Evolutionary conservation across 441 rosid species (phyloP).

Genomic region (Euphorbia schlechtendalii): DNA sequence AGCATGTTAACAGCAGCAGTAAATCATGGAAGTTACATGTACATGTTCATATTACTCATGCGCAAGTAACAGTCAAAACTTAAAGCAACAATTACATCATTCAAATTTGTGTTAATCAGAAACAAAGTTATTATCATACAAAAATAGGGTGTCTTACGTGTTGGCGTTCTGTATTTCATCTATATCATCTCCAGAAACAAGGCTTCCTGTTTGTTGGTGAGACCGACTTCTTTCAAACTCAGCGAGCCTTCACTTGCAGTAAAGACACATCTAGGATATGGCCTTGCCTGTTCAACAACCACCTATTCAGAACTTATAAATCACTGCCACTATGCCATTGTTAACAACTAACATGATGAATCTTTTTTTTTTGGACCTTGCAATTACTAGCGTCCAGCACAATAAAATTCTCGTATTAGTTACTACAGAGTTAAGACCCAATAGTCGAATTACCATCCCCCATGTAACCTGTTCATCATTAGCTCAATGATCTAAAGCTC

Average conservation of each 20-base stretch:
- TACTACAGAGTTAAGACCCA: not conserved
- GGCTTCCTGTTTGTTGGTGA: constrained; percentile 69
- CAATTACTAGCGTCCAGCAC: not conserved
- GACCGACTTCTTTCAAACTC: constrained; percentile 59
- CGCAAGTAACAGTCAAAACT: not conserved
- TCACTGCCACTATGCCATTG: not conserved
- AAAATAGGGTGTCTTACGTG: not conserved
- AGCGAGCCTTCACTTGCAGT: constrained; percentile 35
- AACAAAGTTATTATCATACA: not conserved
- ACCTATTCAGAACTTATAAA: constrained; percentile 6
- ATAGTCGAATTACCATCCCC: not conserved
- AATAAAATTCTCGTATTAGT: not conserved
- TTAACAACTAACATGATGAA: not conserved
- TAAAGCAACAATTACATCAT: not conserved
- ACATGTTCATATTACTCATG: not conserved
- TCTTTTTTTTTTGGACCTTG: not conserved
- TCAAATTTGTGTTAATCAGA: not conserved
- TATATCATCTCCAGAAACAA: constrained; percentile 66
- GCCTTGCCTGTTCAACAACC: constrained; percentile 51
- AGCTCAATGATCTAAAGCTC: too few relatives aligned
- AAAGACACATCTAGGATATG: constrained; percentile 66
- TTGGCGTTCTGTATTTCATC: constrained; percentile 10
- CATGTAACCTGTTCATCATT: too few relatives aligned
- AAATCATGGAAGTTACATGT: not conserved
- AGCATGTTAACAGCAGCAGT: not conserved